Evolutionary conservation across 2,329 filamentous ascomycete species (phyloP), one percentile per base, ranked within the genome.

Genomic region (Talaromyces sp.): DNA sequence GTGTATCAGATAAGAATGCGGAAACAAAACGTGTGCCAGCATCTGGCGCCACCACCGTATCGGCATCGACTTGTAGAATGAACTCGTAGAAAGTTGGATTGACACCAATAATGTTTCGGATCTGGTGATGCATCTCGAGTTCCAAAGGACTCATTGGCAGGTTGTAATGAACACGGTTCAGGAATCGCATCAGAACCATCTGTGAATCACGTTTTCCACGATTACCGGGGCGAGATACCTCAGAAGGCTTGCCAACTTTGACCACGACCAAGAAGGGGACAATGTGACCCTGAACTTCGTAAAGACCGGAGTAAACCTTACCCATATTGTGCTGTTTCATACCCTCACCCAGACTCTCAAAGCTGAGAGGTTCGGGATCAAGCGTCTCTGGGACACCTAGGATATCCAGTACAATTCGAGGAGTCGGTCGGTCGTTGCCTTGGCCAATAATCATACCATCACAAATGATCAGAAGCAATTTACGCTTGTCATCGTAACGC

Each of bases 261-360:
- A 97, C 92, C 41, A 99, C 82, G 47, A 99, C 94, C 71, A 99
- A 73, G 84, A 96, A 99, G 19, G 94, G 94, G 41, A 99, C 94
- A 62, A 99, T 97, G 70, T 99, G 93, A 58, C 94, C 94, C 69
- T 97, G 90, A 6, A 97, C 92, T 75, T 99, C 94, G 72, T 99
- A 99, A 4, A 99, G 81, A 68, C 94, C 94, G 17, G 94, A 97
- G 76, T 99, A 99, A 60, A 97, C 86, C 76, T 99, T 99, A 74
- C 90, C 94, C 93, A 97, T 97, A 75, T 99, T 99, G 80, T 97
- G 94, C 74, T 97, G 94, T 77, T 96, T 96, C 76, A 89, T 85
- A 70, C 94, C 94, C 75, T 97, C 93, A 54, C 94, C 94, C 32
- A 99, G 83, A 69, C 91, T 93, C 71, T 99, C 93, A 65, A 99